phyloP scores from a whole-genome alignment of 768 basidiomycete genomes.

The Cystobasidium ongulense region DNA sequence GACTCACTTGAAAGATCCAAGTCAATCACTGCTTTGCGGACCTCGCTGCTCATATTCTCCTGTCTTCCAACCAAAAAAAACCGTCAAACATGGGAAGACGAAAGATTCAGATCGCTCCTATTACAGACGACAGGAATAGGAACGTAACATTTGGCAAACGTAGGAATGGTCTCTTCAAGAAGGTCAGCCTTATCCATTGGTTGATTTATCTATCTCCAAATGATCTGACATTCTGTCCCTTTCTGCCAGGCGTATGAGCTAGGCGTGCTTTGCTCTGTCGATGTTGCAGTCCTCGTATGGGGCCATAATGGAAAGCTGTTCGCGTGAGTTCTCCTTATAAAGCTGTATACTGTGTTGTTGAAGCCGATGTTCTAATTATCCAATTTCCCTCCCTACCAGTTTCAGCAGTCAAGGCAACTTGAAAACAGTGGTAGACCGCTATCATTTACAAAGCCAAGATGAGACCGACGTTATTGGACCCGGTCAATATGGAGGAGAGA shows the following conservation, averaged over 20 bases:
- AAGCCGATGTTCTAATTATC: background rate
- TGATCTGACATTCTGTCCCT: slow-evolving; percentile 1
- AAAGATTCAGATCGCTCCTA: slow-evolving; percentile 42
- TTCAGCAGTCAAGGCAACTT: slow-evolving; percentile 17
- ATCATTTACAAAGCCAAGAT: background rate
- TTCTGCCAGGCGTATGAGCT: slow-evolving; percentile 37
- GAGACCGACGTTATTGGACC: slow-evolving; percentile 16
- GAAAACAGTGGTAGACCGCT: slow-evolving; percentile 14
- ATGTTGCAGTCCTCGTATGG: slow-evolving; percentile 42
- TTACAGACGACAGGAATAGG: slow-evolving; percentile 41
- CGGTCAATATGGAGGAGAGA: background rate
- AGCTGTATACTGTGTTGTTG: background rate
- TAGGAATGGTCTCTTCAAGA: slow-evolving; percentile 42
- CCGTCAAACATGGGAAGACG: slow-evolving; percentile 39
- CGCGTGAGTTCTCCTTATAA: slow-evolving; percentile 26
- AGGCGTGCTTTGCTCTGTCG: slow-evolving; percentile 40
- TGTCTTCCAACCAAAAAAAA: no score
- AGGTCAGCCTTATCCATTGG: background rate
- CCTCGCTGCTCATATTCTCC: no score
- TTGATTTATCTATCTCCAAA: background rate
- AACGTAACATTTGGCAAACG: slow-evolving; percentile 42
- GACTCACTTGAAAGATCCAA: no score
- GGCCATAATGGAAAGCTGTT: slow-evolving; percentile 39
- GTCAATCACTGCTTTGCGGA: no score
- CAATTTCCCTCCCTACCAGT: background rate